Percentiles rank a stretch among this genome's conserved stretches.
These are phyloP conservation scores for Teratosphaeria pseudoeucalypti DNA, from an alignment of 2,329 filamentous ascomycete species.

Conservation along the genomic window DNA sequence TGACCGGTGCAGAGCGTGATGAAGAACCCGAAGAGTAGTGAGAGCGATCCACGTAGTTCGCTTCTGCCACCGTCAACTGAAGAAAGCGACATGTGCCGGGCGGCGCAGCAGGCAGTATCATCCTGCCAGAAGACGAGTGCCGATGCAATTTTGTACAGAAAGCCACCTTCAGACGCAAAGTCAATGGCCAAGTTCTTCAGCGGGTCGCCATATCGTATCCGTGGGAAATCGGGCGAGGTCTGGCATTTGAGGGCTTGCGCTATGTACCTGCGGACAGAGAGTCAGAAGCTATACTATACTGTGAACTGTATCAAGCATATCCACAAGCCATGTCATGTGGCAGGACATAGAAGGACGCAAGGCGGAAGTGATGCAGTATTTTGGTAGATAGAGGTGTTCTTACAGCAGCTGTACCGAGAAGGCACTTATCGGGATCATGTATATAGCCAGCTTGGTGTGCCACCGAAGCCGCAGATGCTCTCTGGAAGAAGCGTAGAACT, in stretches of 20 bases:
- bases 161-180: slow-evolving; percentile 45
- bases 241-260: slow-evolving; percentile 87
- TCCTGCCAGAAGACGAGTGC: slow-evolving; percentile 61
- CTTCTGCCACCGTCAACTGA: slow-evolving; percentile 38
- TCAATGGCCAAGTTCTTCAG: slow-evolving; percentile 30
- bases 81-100: slow-evolving; percentile 59
- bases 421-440: slow-evolving; percentile 59
- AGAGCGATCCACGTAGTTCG: slow-evolving; percentile 62
- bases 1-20: slow-evolving; percentile 61
- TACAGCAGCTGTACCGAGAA: slow-evolving; percentile 58
- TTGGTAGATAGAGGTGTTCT: slow-evolving; percentile 4
- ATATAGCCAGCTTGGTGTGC: slow-evolving; percentile 59
- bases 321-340: background rate
- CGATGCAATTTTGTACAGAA: slow-evolving; percentile 64
- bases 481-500: slow-evolving; percentile 84
- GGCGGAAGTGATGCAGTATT: too few species aligned
- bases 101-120: slow-evolving; percentile 64
- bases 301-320: background rate
- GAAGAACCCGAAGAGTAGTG: slow-evolving; percentile 65
- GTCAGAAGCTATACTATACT: background rate
- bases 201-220: slow-evolving; percentile 37
- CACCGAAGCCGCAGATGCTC: slow-evolving; percentile 67
- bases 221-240: slow-evolving; percentile 45
- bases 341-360: background rate
- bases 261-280: slow-evolving; percentile 27